Conservation (phyloP, 805 yeast genomes). For the Zygotorulaspora sp. region DNA sequence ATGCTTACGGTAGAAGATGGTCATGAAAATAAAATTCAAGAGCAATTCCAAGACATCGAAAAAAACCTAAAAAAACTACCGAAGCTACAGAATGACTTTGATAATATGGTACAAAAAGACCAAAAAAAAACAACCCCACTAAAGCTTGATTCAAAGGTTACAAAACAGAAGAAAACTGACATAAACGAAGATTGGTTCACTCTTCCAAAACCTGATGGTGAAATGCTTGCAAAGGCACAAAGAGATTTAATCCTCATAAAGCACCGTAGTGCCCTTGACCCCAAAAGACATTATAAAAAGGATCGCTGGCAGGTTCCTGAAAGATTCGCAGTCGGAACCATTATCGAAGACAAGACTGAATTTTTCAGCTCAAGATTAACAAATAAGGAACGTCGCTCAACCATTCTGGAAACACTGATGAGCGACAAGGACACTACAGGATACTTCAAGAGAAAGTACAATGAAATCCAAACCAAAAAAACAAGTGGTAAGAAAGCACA, state of each 20-base stretch:
- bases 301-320: constrained; percentile 75
- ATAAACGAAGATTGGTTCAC: constrained; percentile 66
- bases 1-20: constrained; percentile 1
- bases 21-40: constrained; percentile 14
- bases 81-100: constrained; percentile 29
- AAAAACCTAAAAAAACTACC: constrained; percentile 28
- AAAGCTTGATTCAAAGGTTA: constrained; percentile 1
- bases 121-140: constrained; percentile 6
- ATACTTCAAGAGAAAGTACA: constrained; percentile 81
- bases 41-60: constrained; percentile 30
- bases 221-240: constrained; percentile 52
- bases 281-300: constrained; percentile 90
- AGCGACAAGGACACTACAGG: constrained; percentile 62
- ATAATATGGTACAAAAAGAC: constrained; percentile 18
- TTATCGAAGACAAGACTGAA: constrained; percentile 77
- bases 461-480: constrained; percentile 65
- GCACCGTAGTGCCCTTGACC: constrained; percentile 88
- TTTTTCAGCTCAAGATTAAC: constrained; percentile 56
- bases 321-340: constrained; percentile 83
- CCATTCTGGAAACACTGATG: constrained; percentile 78
- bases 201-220: constrained; percentile 70
- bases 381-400: constrained; percentile 67
- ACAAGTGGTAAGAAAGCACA: constrained; percentile 62
- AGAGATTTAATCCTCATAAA: constrained; percentile 75
- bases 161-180: neutral